Conservation (phyloP, 257 asterid species). For the Nicotiana sylvestris region DNA sequence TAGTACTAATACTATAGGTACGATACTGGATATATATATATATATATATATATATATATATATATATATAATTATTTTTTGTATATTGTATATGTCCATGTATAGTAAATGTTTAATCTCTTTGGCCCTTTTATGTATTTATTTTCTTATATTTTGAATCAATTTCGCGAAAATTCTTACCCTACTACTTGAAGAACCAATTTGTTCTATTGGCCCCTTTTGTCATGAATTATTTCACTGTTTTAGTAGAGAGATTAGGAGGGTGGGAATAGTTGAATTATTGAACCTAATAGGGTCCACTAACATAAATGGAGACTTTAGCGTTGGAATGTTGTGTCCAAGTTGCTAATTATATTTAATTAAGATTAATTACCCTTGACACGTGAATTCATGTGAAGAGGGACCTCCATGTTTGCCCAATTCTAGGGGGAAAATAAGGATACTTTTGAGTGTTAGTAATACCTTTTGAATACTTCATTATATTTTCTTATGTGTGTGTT, state of each 20-base stretch:
- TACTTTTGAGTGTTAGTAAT: neutral
- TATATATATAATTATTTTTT: no score
- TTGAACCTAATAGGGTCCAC: constrained; percentile 39
- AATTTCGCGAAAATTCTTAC: no score
- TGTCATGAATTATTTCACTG: neutral
- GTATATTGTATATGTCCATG: no score
- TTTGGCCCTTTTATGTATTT: no score
- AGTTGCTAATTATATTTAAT: constrained; percentile 23
- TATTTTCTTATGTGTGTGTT: no score
- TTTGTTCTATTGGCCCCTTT: constrained; percentile 13
- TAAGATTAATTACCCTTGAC: constrained; percentile 27
- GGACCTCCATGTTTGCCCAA: constrained; percentile 41
- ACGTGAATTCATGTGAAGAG: constrained; percentile 67
- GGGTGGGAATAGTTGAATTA: constrained; percentile 19
- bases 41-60: no score
- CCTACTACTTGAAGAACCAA: constrained; percentile 16
- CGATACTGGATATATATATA: no score
- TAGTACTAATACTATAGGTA: no score
- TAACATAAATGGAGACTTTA: constrained; percentile 25
- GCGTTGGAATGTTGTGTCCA: constrained; percentile 28
- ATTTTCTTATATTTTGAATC: no score
- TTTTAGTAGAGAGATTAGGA: neutral
- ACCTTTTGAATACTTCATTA: neutral
- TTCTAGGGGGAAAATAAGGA: neutral
- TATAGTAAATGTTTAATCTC: no score